These are phyloP conservation scores for Geotrichum bryndzae DNA, from an alignment of 1,139 yeast species.

Conservation along the genomic window DNA sequence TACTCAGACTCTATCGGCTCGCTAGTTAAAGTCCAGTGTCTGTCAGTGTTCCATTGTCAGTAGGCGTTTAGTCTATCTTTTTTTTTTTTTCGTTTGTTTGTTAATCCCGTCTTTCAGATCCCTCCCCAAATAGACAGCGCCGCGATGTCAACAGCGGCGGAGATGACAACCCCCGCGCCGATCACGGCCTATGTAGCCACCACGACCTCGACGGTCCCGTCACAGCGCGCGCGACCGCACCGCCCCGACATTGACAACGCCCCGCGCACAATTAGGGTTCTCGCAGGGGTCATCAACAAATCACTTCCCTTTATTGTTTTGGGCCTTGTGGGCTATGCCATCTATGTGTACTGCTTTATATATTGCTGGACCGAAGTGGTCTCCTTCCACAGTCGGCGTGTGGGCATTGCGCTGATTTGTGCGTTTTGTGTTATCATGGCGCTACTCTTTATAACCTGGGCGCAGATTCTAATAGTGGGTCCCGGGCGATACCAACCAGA, in stretches of 20 bases:
- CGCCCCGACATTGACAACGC: background rate
- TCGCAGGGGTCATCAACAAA: background rate
- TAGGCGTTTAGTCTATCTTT: background rate
- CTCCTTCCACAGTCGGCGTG: constrained; percentile 19
- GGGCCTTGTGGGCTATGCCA: constrained; percentile 30
- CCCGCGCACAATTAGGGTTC: background rate
- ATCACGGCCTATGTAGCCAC: background rate
- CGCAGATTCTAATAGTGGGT: constrained; percentile 30
- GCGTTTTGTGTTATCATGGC: constrained; percentile 25
- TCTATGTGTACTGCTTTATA: constrained; percentile 35
- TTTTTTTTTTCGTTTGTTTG: no score
- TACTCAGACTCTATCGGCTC: background rate
- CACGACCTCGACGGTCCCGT: background rate
- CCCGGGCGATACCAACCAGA: constrained; percentile 28
- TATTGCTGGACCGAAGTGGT: constrained; percentile 32
- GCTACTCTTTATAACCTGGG: constrained; percentile 24
- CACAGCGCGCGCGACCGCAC: background rate
- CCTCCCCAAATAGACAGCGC: background rate
- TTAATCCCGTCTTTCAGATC: background rate
- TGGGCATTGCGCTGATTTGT: constrained; percentile 33
- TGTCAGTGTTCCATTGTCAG: background rate
- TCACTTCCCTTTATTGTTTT: constrained; percentile 25
- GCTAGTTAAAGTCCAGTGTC: background rate
- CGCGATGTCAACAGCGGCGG: background rate
- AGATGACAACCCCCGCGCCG: background rate